phyloP scores from a whole-genome alignment of 2,329 filamentous ascomycete genomes.

The Nigrograna mackinnonii region DNA sequence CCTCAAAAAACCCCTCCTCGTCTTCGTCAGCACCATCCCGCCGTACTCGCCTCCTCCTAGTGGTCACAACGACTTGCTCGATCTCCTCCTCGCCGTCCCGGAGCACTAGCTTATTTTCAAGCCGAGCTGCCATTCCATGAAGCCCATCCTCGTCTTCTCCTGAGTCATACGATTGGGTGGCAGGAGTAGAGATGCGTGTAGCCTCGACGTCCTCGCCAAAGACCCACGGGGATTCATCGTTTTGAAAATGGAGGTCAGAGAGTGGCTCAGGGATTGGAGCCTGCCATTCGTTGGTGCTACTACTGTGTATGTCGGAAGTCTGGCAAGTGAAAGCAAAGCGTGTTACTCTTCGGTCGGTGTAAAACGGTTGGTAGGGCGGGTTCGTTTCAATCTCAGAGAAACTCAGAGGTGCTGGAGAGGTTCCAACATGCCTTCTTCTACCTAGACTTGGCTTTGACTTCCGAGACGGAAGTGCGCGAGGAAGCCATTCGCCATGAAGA shows the following conservation, averaged over 20 bases:
- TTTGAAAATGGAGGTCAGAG: slow-evolving; percentile 36
- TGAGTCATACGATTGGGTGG: slow-evolving; percentile 35
- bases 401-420: slow-evolving; percentile 52
- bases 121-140: slow-evolving; percentile 52
- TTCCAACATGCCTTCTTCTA: slow-evolving; percentile 9
- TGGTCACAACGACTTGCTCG: slow-evolving; percentile 82
- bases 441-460: slow-evolving; percentile 15
- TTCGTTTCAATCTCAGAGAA: slow-evolving; percentile 95
- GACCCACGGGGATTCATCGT: slow-evolving; percentile 50
- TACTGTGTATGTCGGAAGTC: slow-evolving; percentile 16
- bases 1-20: slow-evolving; percentile 79
- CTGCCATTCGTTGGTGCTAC: slow-evolving; percentile 28
- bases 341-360: slow-evolving; percentile 84
- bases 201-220: slow-evolving; percentile 57
- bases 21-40: slow-evolving; percentile 60
- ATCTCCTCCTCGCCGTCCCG: slow-evolving; percentile 60
- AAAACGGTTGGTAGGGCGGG: slow-evolving; percentile 93
- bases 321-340: slow-evolving; percentile 67
- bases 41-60: slow-evolving; percentile 65
- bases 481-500: slow-evolving; percentile 39
- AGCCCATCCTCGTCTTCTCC: slow-evolving; percentile 46
- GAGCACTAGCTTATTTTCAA: slow-evolving; percentile 51
- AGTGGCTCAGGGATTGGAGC: slow-evolving; percentile 18
- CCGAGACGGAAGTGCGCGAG: slow-evolving; percentile 29
- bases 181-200: slow-evolving; percentile 48